A percentile compares a stretch with the other conserved stretches of the same genome.
phyloP scores from a whole-genome alignment of 164 flowering plant species.

The Stephania cephalantha region DNA sequence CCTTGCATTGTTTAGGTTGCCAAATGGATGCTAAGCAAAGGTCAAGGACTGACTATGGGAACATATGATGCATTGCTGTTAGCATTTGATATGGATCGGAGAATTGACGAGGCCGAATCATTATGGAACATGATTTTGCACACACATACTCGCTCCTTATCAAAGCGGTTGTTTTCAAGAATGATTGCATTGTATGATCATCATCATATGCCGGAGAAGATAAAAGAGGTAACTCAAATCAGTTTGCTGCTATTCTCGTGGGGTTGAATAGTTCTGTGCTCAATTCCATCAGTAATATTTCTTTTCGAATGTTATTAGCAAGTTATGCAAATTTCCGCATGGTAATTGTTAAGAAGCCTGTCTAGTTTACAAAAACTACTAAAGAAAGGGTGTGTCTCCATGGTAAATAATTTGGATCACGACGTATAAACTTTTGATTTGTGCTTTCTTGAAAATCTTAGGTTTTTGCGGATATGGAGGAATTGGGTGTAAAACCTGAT shows the following conservation, averaged over 20 bases:
- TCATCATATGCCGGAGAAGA: constrained; percentile 60
- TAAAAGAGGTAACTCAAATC: constrained; percentile 57
- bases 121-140: constrained; percentile 90
- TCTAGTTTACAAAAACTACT: neutral
- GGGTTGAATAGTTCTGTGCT: neutral
- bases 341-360: neutral
- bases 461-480: constrained; percentile 99
- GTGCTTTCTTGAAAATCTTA: constrained; percentile 17
- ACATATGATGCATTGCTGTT: constrained; percentile 82
- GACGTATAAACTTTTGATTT: neutral
- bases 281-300: neutral
- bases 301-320: neutral
- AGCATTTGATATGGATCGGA: constrained; percentile 84
- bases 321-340: neutral
- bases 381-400: neutral
- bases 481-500: constrained; percentile 84
- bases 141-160: constrained; percentile 69
- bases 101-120: constrained; percentile 88
- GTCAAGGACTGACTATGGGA: constrained; percentile 91
- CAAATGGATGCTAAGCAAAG: constrained; percentile 98
- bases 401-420: neutral
- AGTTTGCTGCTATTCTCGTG: neutral
- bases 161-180: constrained; percentile 80
- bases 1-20: constrained; percentile 42
- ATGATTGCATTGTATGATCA: constrained; percentile 87